These are phyloP conservation scores for Dianthus caryophyllus DNA, from an alignment of 148 eudicot genomes.

Conservation along the genomic window DNA sequence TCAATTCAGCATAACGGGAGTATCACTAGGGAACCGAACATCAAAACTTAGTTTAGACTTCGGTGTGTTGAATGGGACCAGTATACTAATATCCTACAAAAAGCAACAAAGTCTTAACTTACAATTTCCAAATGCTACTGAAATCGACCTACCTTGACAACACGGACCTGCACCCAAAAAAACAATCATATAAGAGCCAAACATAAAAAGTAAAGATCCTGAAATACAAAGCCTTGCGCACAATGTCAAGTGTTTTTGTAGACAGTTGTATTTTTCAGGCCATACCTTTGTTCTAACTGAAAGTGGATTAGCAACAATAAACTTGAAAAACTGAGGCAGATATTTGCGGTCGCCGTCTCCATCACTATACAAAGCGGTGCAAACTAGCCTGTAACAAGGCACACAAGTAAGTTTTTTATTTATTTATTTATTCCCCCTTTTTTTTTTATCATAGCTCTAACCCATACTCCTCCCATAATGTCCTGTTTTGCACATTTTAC, in stretches of 20 bases:
- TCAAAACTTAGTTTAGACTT: not conserved
- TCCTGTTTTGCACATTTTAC: too few relatives aligned
- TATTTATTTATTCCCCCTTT: not conserved
- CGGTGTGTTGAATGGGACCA: not conserved
- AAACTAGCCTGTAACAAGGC: conserved; percentile 62
- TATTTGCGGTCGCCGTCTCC: conserved; percentile 85
- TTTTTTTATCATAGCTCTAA: not conserved
- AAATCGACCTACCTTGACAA: conserved; percentile 76
- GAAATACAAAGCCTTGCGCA: not conserved
- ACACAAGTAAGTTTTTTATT: not conserved
- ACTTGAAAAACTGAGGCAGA: conserved; percentile 98
- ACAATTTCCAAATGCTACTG: conserved; percentile 28
- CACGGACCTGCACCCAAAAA: conserved; percentile 76
- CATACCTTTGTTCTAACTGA: conserved; percentile 97
- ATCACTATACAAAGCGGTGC: conserved; percentile 84
- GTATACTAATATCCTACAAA: not conserved
- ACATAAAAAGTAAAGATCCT: not conserved
- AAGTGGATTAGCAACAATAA: conserved; percentile 94
- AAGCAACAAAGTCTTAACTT: conserved; percentile 24
- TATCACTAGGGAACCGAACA: not conserved
- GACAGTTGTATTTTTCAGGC: conserved; percentile 3
- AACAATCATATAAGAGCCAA: conserved; percentile 2
- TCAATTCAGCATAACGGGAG: conserved; percentile 2
- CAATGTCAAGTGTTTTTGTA: not conserved
- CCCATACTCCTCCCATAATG: not conserved